These are phyloP conservation scores for Calvatia gigantea DNA, from an alignment of 768 basidiomycete species.

Conservation along the genomic window DNA sequence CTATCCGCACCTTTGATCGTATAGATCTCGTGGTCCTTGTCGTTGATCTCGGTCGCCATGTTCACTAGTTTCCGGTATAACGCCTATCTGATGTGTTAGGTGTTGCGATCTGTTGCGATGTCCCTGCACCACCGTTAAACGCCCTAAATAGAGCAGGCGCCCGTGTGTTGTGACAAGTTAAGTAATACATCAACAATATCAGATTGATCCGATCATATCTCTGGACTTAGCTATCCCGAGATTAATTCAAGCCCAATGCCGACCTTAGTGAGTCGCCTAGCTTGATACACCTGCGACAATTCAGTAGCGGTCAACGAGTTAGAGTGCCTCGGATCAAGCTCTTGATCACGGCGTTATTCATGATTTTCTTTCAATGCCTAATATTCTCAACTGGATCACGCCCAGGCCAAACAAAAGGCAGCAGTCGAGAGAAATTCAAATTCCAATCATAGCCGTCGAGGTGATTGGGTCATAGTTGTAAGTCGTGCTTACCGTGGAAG, in stretches of 20 bases:
- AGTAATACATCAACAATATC: too few species aligned
- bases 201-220: too few species aligned
- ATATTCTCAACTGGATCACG: constrained; percentile 46
- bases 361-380: too few species aligned
- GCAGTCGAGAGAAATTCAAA: not conserved
- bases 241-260: too few species aligned
- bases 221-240: too few species aligned
- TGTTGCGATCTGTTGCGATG: too few species aligned
- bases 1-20: constrained; percentile 21
- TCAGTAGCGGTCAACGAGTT: too few species aligned
- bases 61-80: not conserved
- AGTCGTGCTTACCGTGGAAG: constrained; percentile 90
- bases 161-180: constrained; percentile 56
- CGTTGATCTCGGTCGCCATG: constrained; percentile 9
- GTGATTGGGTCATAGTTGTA: constrained; percentile 64
- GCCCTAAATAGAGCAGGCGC: constrained; percentile 18
- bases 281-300: too few species aligned
- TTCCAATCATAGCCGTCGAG: constrained; percentile 9
- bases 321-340: too few species aligned
- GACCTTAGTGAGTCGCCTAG: too few species aligned
- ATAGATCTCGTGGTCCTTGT: constrained; percentile 21
- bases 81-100: not conserved
- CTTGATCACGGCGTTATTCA: too few species aligned
- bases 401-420: constrained; percentile 44
- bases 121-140: too few species aligned